These are phyloP conservation scores for Microbotryum scabiosae DNA, from an alignment of 1,284 basidiomycete genomes.

Conservation along the genomic window DNA sequence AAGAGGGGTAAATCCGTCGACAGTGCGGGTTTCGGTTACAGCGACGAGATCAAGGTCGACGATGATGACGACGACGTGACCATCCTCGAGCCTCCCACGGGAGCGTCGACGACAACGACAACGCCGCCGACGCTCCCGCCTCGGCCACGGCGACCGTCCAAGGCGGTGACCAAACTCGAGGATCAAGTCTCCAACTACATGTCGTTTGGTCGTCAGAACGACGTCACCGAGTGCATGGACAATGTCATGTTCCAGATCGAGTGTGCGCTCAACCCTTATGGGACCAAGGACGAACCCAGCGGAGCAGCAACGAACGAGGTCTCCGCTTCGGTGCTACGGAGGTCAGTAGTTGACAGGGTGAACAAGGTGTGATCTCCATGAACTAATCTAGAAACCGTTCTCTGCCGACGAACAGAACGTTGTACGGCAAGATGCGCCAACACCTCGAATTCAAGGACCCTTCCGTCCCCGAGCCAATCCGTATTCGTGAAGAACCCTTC, in stretches of 20 bases:
- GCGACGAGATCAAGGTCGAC: background rate
- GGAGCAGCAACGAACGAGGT: background rate
- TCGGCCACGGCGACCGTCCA: background rate
- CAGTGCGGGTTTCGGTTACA: background rate
- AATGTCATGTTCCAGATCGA: conserved; percentile 99
- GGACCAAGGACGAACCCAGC: background rate
- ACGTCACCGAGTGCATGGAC: conserved; percentile 97
- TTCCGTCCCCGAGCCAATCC: conserved; percentile 12
- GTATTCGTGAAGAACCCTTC: conserved; percentile 64
- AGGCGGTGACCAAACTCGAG: conserved; percentile 9
- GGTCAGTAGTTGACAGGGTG: too few relatives aligned
- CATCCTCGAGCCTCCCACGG: background rate
- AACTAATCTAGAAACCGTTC: too few relatives aligned
- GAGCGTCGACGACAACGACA: background rate
- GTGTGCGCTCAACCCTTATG: conserved; percentile 62
- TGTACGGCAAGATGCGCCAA: conserved; percentile 23
- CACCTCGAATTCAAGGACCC: conserved; percentile 16
- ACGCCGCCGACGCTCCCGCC: background rate
- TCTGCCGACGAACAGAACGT: conserved; percentile 7
- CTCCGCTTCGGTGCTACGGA: background rate
- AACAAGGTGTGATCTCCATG: too few relatives aligned
- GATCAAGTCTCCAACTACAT: conserved; percentile 45
- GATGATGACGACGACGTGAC: conserved; percentile 7
- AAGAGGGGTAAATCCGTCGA: too few relatives aligned
- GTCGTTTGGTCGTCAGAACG: conserved; percentile 91